These are phyloP conservation scores for Cokeromyces recurvatus DNA, from an alignment of 371 early-diverging fungal species.

Conservation along the genomic window DNA sequence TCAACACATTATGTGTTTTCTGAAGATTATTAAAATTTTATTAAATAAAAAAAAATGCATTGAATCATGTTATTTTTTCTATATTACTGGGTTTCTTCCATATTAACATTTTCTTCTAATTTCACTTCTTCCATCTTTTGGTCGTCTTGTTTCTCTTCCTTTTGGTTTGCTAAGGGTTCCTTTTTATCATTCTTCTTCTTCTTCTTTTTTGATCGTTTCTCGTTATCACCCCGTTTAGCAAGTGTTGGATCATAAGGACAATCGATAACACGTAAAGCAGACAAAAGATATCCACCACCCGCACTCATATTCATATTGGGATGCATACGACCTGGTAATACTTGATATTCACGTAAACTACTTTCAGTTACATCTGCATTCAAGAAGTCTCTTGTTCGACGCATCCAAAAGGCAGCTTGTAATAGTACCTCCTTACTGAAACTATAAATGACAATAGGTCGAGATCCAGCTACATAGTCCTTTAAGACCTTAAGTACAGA, in stretches of 20 bases:
- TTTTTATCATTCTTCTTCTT: constrained; percentile 21
- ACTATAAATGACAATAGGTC: constrained; percentile 84
- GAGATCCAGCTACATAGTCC: constrained; percentile 72
- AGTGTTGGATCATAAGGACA: constrained; percentile 31
- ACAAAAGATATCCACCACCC: constrained; percentile 81
- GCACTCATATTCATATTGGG: constrained; percentile 91
- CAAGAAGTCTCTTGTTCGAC: constrained; percentile 62
- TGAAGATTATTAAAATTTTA: too few relatives aligned
- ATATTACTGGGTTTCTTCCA: too few relatives aligned
- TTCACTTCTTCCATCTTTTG: too few relatives aligned
- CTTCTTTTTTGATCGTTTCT: constrained; percentile 14
- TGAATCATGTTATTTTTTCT: too few relatives aligned
- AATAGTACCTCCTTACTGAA: constrained; percentile 78
- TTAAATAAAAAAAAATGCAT: too few relatives aligned
- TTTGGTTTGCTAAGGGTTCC: too few relatives aligned
- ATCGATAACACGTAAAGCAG: constrained; percentile 63
- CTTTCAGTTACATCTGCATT: constrained; percentile 84
- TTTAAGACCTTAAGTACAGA: constrained; percentile 65
- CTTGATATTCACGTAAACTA: constrained; percentile 88
- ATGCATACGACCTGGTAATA: constrained; percentile 86
- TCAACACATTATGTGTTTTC: too few relatives aligned
- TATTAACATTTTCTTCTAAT: not conserved
- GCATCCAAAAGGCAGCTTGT: constrained; percentile 67
- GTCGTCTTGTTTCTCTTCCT: too few relatives aligned
- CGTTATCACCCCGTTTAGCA: constrained; percentile 9